Evolutionary conservation across 2,329 filamentous ascomycete genomes (phyloP), one percentile per base, ranked within the genome.

Genomic region (Pseudocercospora eumusae): DNA sequence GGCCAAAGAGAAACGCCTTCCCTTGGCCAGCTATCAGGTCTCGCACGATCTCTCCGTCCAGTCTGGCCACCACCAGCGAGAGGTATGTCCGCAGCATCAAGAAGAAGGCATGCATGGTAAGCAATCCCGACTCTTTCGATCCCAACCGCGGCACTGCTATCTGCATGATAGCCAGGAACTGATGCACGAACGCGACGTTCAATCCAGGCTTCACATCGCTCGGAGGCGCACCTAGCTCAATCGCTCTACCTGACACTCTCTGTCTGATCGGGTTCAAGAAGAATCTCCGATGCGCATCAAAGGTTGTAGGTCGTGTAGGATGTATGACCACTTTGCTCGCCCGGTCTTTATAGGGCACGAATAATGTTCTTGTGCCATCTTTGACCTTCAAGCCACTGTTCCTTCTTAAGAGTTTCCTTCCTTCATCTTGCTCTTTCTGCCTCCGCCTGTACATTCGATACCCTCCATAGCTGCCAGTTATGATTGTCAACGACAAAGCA

Each of bases 81-180:
- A 99, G 84, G 73, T 99, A 99, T 49, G 95, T 99, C 63, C 95
- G 84, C 57, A 98, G 81, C 81, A 99, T 87, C 65, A 99, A 78
- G 75, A 98, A 99, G 28, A 92, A 82, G 18, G 91, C 89, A 73
- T 99, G 95, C 71, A 92, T 95, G 65, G 96, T 77, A 28, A 99
- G 81, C 66, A 99, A 79, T 0, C 93, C 93, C 0, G 93, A 93
- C 79, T 98, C 95, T 75, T 99, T 99, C 76, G 92, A 96, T 15
- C 89, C 89, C 90, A 93, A 96, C 66, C 93, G 83, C 5, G 95
- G 95, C 65, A 99, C 90, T 92, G 98, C 96, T 73, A 99, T 98
- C 78, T 92, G 97, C 79, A 98, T 86, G 59, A 99, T 80, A 73
- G 93, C 97, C 56, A 98, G 83, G 71, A 99, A 98, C 77, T 99